Conservation (phyloP, 345 rosid genomes). For the Mangifera indica region DNA sequence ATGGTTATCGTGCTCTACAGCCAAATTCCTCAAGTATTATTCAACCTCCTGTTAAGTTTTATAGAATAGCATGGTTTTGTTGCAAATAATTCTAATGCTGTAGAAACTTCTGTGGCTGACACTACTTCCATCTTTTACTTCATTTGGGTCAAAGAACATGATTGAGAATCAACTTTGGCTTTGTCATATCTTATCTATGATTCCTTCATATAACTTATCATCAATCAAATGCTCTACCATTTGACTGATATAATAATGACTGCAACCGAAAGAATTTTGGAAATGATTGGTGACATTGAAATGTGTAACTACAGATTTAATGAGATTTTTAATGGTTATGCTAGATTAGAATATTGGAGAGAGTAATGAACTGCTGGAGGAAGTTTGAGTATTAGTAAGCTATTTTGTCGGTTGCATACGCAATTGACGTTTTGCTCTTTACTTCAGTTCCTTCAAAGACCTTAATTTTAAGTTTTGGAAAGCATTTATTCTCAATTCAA, state of each 20-base stretch:
- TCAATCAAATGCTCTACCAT: neutral
- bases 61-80: slow-evolving; percentile 11
- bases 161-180: neutral
- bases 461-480: neutral
- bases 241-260: neutral
- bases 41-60: slow-evolving; percentile 19
- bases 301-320: neutral
- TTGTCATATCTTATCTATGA: neutral
- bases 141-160: slow-evolving; percentile 1
- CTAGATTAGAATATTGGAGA: neutral
- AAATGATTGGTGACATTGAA: neutral
- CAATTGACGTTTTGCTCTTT: neutral
- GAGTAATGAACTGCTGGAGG: neutral
- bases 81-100: neutral
- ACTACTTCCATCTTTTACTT: neutral
- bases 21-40: slow-evolving; percentile 73
- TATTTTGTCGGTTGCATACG: neutral
- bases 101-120: neutral
- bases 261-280: neutral
- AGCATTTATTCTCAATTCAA: neutral
- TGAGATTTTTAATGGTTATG: neutral
- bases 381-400: neutral
- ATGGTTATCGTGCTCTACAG: slow-evolving; percentile 70
- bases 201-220: neutral
- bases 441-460: neutral